Base-by-base conservation (phyloP, 148 eudicot genomes). In the Diospyros lotus region DNA sequence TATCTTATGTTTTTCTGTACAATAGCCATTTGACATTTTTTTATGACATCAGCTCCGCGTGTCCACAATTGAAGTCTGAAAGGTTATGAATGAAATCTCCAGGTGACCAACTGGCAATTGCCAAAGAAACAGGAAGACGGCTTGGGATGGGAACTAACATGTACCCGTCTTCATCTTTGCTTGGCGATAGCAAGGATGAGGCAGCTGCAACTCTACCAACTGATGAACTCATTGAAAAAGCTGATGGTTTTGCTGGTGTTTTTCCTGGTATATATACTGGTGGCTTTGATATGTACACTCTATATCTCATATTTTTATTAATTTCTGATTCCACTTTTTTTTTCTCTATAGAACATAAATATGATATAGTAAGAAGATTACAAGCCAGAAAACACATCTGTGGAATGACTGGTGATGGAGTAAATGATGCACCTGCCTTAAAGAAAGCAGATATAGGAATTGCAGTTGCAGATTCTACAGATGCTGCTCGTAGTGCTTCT, bases 401-500 rank as follows among this genome's bases (percentile, higher is more conserved):
- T 79, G 93, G 93, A 68, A 89, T 89, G 93, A 89, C 93, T 2
- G 93, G 93, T 38, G 93, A 89, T 78, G 93, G 93, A 58, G 93
- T 89, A 12, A 89, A 89, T 45, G 93, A 89, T 67, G 93, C 93
- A 46, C 93, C 93, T 0, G 93, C 93, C 42, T 78, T 89, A 14
- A 89, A 89, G 78, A 89, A 78, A 64, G 93, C 93, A 5, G 93
- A 89, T 76, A 89, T 89, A 70, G 93, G 93, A 60, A 87, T 89
- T 45, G 93, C 93, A 2, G 93, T 89, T 13, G 93, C 83, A 17
- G 93, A 89, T 71, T 75, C 93, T 10, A 89, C 93, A 15, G 93
- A 89, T 78, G 93, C 93, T 45, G 93, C 93, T 56, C 86, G 93
- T 58, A 82, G 93, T 67, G 93, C 93, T 69, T 84, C 93, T 51